phyloP scores from a whole-genome alignment of 2,329 filamentous ascomycete genomes.

The Colletotrichum caudatum region DNA sequence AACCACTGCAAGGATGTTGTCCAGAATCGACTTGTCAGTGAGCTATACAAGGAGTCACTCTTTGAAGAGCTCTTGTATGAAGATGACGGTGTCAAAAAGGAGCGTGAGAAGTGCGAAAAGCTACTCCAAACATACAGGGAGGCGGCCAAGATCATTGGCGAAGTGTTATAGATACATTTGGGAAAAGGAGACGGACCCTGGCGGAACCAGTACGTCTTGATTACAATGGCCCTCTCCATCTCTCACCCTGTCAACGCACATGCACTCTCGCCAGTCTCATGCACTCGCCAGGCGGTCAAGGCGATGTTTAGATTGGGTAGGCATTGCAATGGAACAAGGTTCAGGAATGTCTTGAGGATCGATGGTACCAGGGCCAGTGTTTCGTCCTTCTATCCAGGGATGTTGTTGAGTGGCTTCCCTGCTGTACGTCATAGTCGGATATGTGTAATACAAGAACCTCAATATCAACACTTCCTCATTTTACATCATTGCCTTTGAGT shows the following conservation, averaged over 20 bases:
- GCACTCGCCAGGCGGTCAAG: conserved; percentile 9
- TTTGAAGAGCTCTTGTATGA: conserved; percentile 97
- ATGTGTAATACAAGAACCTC: conserved; percentile 35
- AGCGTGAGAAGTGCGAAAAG: conserved; percentile 98
- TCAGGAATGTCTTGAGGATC: conserved; percentile 9
- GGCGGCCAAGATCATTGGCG: conserved; percentile 97
- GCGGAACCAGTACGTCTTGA: conserved; percentile 21
- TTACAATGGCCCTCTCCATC: conserved; percentile 9
- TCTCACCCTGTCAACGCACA: conserved; percentile 9
- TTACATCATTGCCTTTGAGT: not conserved
- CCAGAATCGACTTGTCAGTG: conserved; percentile 94
- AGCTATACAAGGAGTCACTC: conserved; percentile 90
- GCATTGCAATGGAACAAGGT: conserved; percentile 15
- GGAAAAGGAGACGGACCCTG: conserved; percentile 29
- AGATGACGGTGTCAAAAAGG: conserved; percentile 96
- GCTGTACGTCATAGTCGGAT: conserved; percentile 14
- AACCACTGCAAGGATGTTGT: conserved; percentile 99
- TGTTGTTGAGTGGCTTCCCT: conserved; percentile 14
- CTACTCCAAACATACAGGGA: conserved; percentile 95
- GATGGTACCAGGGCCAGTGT: conserved; percentile 1
- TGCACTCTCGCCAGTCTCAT: conserved; percentile 24
- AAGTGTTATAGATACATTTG: conserved; percentile 76
- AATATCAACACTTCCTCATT: not conserved
- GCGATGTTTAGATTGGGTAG: conserved; percentile 14
- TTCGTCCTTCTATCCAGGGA: not conserved